phyloP scores from a whole-genome alignment of 768 basidiomycete species.

The Leccinum ochraceum region DNA sequence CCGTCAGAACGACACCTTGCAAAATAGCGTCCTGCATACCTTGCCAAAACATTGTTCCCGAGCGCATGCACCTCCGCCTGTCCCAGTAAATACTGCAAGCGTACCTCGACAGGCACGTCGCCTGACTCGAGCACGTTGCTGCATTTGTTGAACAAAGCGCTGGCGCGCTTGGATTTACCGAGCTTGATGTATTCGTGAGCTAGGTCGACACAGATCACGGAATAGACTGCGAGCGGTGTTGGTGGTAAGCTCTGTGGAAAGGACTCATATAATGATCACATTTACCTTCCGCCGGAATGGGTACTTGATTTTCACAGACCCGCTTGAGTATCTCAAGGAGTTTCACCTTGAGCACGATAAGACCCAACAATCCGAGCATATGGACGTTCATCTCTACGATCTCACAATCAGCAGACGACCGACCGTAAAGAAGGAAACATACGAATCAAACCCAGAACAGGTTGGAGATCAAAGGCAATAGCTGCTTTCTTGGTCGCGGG shows the following conservation, averaged over 20 bases:
- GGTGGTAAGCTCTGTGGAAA: not conserved
- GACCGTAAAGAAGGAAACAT: constrained; percentile 23
- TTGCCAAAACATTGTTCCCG: constrained; percentile 56
- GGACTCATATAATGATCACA: not conserved
- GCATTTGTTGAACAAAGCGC: constrained; percentile 60
- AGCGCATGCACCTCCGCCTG: constrained; percentile 67
- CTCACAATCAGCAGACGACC: not conserved
- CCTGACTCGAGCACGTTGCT: constrained; percentile 46
- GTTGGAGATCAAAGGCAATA: constrained; percentile 27
- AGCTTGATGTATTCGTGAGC: constrained; percentile 80
- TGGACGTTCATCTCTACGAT: constrained; percentile 53
- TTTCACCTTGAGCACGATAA: constrained; percentile 64
- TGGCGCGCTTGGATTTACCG: constrained; percentile 72
- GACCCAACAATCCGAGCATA: constrained; percentile 69
- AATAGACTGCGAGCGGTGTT: constrained; percentile 47
- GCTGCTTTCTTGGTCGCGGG: constrained; percentile 3
- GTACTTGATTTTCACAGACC: constrained; percentile 52
- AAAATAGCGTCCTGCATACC: constrained; percentile 41
- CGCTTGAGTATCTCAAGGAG: constrained; percentile 64
- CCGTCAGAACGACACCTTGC: not conserved
- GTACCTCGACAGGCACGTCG: constrained; percentile 50
- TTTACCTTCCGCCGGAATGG: constrained; percentile 50
- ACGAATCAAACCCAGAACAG: constrained; percentile 56
- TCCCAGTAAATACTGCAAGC: constrained; percentile 57
- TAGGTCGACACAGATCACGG: constrained; percentile 64